Evolutionary conservation across 2,329 filamentous ascomycete genomes (phyloP).

Genomic region (Penicillium crustosum): DNA sequence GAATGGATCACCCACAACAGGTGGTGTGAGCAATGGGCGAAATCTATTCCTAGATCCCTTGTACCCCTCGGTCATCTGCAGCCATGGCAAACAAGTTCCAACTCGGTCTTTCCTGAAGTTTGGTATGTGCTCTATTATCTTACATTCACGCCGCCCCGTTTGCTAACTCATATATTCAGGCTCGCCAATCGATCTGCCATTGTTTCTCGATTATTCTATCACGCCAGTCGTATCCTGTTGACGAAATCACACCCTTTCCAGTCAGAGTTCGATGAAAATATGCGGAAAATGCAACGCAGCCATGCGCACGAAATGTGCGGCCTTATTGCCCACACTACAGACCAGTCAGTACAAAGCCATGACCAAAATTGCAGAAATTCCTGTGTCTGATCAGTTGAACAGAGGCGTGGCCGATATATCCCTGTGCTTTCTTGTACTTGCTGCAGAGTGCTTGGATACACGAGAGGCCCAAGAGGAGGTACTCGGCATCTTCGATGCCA

Average conservation of each 20-base stretch:
- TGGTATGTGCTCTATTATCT: slow-evolving; percentile 58
- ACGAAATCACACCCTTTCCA: slow-evolving; percentile 74
- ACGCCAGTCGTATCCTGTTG: slow-evolving; percentile 79
- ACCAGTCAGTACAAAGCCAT: slow-evolving; percentile 53
- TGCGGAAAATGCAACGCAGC: slow-evolving; percentile 67
- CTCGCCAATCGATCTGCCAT: slow-evolving; percentile 79
- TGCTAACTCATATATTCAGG: slow-evolving; percentile 48
- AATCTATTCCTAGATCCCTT: slow-evolving; percentile 79
- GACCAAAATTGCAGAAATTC: background rate
- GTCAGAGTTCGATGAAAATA: slow-evolving; percentile 61
- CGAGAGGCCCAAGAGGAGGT: slow-evolving; percentile 77
- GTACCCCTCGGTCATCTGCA: slow-evolving; percentile 77
- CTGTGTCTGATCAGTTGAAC: background rate
- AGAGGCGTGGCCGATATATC: slow-evolving; percentile 75
- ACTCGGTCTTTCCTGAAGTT: slow-evolving; percentile 80
- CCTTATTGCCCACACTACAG: slow-evolving; percentile 81
- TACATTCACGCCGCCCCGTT: background rate
- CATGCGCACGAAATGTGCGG: slow-evolving; percentile 87
- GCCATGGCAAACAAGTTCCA: slow-evolving; percentile 63
- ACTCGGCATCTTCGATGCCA: slow-evolving; percentile 70
- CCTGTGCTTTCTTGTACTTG: slow-evolving; percentile 74
- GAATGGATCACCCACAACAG: slow-evolving; percentile 79
- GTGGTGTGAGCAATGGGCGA: slow-evolving; percentile 82
- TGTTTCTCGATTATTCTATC: slow-evolving; percentile 82
- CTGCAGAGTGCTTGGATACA: slow-evolving; percentile 68